Percentiles rank a stretch among this genome's conserved stretches.
Conservation (phyloP, 768 basidiomycete genomes). For the Plicaturopsis crispa region DNA sequence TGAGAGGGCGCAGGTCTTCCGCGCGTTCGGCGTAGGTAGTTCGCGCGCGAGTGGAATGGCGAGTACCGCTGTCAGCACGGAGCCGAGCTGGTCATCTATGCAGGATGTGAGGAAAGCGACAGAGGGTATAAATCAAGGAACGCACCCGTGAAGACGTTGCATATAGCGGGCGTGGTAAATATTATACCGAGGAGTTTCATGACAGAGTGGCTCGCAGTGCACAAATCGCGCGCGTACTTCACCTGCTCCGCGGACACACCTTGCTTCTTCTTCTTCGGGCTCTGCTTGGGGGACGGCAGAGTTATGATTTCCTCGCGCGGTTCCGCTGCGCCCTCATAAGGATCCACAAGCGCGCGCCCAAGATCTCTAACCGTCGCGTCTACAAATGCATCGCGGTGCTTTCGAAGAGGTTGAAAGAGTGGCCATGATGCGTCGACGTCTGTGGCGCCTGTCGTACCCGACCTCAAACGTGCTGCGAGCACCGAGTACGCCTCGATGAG, state of each 20-base stretch:
- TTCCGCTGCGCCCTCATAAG: conserved; percentile 27
- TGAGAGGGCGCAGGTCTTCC: conserved; percentile 78
- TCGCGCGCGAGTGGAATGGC: conserved; percentile 64
- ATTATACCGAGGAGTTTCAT: conserved; percentile 56
- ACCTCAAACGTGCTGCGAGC: conserved; percentile 49
- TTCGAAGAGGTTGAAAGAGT: conserved; percentile 63
- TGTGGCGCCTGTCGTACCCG: conserved; percentile 27
- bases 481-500: conserved; percentile 71
- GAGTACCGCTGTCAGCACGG: conserved; percentile 55
- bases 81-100: conserved; percentile 50
- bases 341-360: conserved; percentile 55
- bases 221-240: conserved; percentile 74
- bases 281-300: conserved; percentile 65
- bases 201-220: conserved; percentile 63
- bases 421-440: conserved; percentile 62
- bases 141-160: conserved; percentile 56
- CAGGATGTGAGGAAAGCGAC: conserved; percentile 7
- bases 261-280: conserved; percentile 56
- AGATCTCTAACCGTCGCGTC: conserved; percentile 63
- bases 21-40: conserved; percentile 74
- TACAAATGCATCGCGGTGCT: conserved; percentile 42
- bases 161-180: conserved; percentile 53
- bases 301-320: conserved; percentile 17
- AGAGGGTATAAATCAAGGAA: conserved; percentile 10
- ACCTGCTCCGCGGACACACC: conserved; percentile 75